Evolutionary conservation across 371 early-diverging fungal species (phyloP), one percentile per base, ranked within the genome.

Genomic region (Circinella minor): DNA sequence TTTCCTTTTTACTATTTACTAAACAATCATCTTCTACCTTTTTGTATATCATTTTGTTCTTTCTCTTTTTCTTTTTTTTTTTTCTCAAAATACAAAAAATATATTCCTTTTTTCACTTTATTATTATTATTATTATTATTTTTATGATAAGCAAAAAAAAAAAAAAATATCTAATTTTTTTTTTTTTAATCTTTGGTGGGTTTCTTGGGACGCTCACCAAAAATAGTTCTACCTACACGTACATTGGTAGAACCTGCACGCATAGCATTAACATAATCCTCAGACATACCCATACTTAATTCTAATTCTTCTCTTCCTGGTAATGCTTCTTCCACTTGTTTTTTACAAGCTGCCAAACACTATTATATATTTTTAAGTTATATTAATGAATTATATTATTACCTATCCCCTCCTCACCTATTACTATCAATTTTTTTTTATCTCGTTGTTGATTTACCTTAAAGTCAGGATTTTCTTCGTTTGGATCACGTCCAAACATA

Each of bases 201-300:
- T 43, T 46, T 62, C 20, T 66, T 71, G 10, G 72, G 72, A 55
- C 95, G 77, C 15, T 85, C 76, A 14, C 98, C 98, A 87, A 98
- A 98, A 46, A 98, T 91, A 37, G 85, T 91, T 69, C 91, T 90
- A 8, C 98, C 98, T 17, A 97, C 94, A 7, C 98, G 91, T 27
- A 98, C 92, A 74, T 93, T 97, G 55, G 96, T 95, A 11, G 96
- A 90, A 27, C 98, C 98, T 9, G 89, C 83, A 47, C 84, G 77
- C 59, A 97, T 84, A 8, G 98, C 98, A 46, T 87, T 82, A 70
- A 87, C 86, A 84, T 90, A 98, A 80, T 98, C 98, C 66, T 88
- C 92, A n/a, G 96, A 95, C 98, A 98, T 98, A 46, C 98, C 98
- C 96, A 98, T 97, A 76, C 96, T 95, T 62, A 95, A 86, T 76